These are phyloP conservation scores for Euphorbia corollata DNA, from an alignment of 441 rosid species.

Conservation along the genomic window DNA sequence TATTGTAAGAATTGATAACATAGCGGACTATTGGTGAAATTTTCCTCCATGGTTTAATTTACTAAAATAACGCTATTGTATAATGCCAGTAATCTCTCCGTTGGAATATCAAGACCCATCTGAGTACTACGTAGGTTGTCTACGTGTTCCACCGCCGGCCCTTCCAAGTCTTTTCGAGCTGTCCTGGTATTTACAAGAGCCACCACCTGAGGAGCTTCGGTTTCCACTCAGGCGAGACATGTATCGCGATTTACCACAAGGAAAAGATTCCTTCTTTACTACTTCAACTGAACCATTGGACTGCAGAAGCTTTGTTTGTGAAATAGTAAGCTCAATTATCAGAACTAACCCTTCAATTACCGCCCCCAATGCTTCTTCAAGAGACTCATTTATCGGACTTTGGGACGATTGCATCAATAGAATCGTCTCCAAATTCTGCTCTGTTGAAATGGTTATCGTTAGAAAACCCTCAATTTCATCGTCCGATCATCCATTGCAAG, in stretches of 20 bases:
- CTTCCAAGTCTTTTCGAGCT: slow-evolving; percentile 73
- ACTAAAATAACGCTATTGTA: neutral
- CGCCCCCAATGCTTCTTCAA: slow-evolving; percentile 39
- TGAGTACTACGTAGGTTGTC: slow-evolving; percentile 59
- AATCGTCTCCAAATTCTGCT: slow-evolving; percentile 64
- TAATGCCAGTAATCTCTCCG: slow-evolving; percentile 39
- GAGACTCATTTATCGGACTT: slow-evolving; percentile 77
- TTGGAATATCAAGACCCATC: slow-evolving; percentile 85
- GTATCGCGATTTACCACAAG: slow-evolving; percentile 67
- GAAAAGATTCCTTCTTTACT: slow-evolving; percentile 73
- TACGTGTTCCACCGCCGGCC: slow-evolving; percentile 48
- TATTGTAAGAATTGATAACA: too few relatives aligned
- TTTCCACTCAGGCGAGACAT: slow-evolving; percentile 74
- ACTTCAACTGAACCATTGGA: slow-evolving; percentile 56
- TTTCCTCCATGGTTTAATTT: too few relatives aligned
- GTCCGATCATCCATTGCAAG: slow-evolving; percentile 32
- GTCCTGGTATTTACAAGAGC: slow-evolving; percentile 74
- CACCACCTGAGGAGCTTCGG: slow-evolving; percentile 72
- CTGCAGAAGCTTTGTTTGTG: slow-evolving; percentile 54
- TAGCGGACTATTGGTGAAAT: too few relatives aligned
- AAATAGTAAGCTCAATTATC: slow-evolving; percentile 55
- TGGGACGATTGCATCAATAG: slow-evolving; percentile 88
- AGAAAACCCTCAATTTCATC: slow-evolving; percentile 42
- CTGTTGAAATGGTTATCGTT: slow-evolving; percentile 44
- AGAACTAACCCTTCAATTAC: slow-evolving; percentile 41